Evolutionary conservation across 2,329 filamentous ascomycete species (phyloP).

Genomic region (Hypoxylon rubiginosum): DNA sequence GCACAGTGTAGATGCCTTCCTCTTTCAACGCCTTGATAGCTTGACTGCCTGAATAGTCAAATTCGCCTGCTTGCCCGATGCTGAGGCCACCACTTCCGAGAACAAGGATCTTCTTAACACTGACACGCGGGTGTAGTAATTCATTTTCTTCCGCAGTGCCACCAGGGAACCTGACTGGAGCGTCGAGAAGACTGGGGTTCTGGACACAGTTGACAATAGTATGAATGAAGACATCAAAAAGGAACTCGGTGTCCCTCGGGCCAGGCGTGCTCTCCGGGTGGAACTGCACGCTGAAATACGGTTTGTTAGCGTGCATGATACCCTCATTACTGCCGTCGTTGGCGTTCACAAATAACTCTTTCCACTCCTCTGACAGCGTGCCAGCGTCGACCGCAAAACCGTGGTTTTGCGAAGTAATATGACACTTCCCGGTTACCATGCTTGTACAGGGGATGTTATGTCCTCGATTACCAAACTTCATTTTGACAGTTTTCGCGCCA

Average conservation of each 20-base stretch:
- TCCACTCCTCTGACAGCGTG: conserved; percentile 83
- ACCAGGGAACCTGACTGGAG: conserved; percentile 88
- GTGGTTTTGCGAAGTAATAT: conserved; percentile 99
- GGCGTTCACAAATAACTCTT: conserved; percentile 96
- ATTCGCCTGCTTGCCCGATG: conserved; percentile 98
- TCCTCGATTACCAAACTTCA: conserved; percentile 99
- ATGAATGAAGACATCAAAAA: conserved; percentile 96
- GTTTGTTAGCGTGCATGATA: conserved; percentile 86
- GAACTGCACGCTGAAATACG: conserved; percentile 99
- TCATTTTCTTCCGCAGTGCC: conserved; percentile 85
- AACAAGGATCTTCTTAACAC: conserved; percentile 94
- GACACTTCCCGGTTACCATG: conserved; percentile 94
- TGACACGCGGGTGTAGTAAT: conserved; percentile 80
- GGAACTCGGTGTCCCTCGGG: conserved; percentile 93
- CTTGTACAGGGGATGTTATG: conserved; percentile 99
- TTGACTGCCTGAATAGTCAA: conserved; percentile 98
- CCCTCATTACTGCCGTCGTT: conserved; percentile 99
- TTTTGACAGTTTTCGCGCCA: conserved; percentile 88
- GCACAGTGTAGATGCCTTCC: conserved; percentile 95
- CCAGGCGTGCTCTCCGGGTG: conserved; percentile 97
- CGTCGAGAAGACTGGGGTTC: conserved; percentile 74
- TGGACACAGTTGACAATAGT: conserved; percentile 80
- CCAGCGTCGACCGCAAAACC: conserved; percentile 91
- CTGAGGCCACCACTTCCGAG: conserved; percentile 94
- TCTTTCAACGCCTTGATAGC: conserved; percentile 98